Percentiles rank a stretch among this genome's conserved stretches.
These are phyloP conservation scores for Tricholoma terreum DNA, from an alignment of 768 basidiomycete genomes.

Conservation along the genomic window DNA sequence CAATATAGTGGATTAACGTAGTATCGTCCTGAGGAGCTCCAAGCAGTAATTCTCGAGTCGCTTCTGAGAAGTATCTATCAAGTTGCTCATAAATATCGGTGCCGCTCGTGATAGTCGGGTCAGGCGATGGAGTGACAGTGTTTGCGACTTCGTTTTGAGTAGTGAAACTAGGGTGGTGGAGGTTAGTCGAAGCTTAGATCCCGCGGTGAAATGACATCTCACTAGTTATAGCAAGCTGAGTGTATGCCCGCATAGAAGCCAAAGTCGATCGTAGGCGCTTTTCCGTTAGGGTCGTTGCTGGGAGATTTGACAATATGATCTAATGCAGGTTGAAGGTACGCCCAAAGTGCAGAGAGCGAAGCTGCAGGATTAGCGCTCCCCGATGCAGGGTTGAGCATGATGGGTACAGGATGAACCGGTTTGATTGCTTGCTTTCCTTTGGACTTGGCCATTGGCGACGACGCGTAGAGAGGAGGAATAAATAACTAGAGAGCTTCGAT, in stretches of 20 bases:
- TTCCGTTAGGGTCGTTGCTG: conserved; percentile 50
- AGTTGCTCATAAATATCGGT: conserved; percentile 72
- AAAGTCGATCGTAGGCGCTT: conserved; percentile 70
- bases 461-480: conserved; percentile 2
- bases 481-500: neutral
- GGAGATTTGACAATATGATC: conserved; percentile 76
- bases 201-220: conserved; percentile 28
- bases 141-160: conserved; percentile 50
- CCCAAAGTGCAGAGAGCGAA: conserved; percentile 70
- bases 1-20: conserved; percentile 64
- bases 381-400: conserved; percentile 51
- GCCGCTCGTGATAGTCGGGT: conserved; percentile 41
- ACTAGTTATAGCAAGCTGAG: conserved; percentile 83
- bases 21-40: conserved; percentile 66
- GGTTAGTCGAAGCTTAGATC: conserved; percentile 15
- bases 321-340: conserved; percentile 69
- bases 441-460: conserved; percentile 18
- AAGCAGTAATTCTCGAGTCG: conserved; percentile 57
- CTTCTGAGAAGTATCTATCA: conserved; percentile 66
- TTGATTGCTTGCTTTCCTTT: conserved; percentile 29
- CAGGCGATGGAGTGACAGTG: conserved; percentile 24
- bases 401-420: conserved; percentile 17
- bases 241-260: conserved; percentile 75
- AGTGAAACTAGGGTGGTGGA: conserved; percentile 41
- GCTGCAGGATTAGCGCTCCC: conserved; percentile 74